Conservation (phyloP, 108 stramenopile genomes). For the Schizochytrium sp. region DNA sequence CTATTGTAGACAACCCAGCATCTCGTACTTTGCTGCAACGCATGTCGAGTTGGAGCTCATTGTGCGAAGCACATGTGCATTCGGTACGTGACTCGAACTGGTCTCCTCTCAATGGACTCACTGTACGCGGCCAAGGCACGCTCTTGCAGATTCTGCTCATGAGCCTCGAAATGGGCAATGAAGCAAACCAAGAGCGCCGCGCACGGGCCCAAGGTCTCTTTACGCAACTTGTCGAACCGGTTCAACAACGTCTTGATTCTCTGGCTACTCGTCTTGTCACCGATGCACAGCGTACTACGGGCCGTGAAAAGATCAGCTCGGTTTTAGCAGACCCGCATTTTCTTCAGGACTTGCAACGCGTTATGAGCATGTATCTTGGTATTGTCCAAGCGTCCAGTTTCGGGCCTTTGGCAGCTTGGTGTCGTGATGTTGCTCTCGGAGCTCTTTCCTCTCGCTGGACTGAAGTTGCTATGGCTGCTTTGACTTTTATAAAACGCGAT, state of each 20-base stretch:
- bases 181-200: neutral
- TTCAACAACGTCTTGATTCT: conserved; percentile 12
- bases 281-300: neutral
- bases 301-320: neutral
- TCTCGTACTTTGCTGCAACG: neutral
- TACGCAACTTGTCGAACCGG: conserved; percentile 22
- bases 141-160: conserved; percentile 43
- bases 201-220: neutral
- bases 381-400: neutral
- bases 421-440: neutral
- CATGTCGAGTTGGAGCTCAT: neutral
- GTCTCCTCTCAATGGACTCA: conserved; percentile 21
- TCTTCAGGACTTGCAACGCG: conserved; percentile 34
- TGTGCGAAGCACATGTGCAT: conserved; percentile 23
- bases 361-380: conserved; percentile 36
- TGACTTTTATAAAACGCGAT: neutral
- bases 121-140: conserved; percentile 6
- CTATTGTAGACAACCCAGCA: conserved; percentile 16
- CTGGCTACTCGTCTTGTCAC: neutral
- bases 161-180: neutral
- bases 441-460: conserved; percentile 16
- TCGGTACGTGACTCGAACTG: conserved; percentile 25
- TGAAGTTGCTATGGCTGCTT: neutral
- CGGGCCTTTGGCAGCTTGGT: conserved; percentile 40
- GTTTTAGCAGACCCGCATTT: conserved; percentile 25